Percentiles rank a stretch among this genome's conserved stretches.
Evolutionary conservation across 345 rosid genomes (phyloP).

Genomic region (Mangifera indica): DNA sequence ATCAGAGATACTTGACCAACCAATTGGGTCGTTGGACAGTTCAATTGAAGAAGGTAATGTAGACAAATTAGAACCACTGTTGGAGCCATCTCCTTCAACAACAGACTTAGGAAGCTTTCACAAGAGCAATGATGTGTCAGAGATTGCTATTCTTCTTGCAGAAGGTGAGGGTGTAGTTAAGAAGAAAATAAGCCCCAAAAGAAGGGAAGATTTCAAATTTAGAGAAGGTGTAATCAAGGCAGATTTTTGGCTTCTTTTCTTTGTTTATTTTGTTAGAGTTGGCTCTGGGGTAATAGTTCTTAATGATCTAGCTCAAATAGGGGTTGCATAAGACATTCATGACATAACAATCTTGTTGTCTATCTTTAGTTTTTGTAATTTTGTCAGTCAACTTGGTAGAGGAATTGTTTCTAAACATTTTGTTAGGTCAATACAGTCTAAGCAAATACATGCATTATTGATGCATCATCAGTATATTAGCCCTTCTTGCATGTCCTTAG

Average conservation of each 20-base stretch:
- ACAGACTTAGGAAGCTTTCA: conserved; percentile 36
- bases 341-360: conserved; percentile 58
- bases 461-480: conserved; percentile 2
- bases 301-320: conserved; percentile 72
- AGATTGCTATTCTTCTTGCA: conserved; percentile 66
- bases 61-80: conserved; percentile 50
- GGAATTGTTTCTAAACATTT: conserved; percentile 62
- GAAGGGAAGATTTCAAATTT: conserved; percentile 70
- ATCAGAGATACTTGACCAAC: conserved; percentile 23
- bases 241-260: conserved; percentile 79
- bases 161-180: conserved; percentile 69
- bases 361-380: conserved; percentile 70
- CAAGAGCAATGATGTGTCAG: conserved; percentile 40
- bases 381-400: conserved; percentile 63
- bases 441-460: not conserved
- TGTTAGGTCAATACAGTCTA: conserved; percentile 44
- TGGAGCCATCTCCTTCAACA: conserved; percentile 36
- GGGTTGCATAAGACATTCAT: conserved; percentile 55
- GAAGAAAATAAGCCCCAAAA: conserved; percentile 64
- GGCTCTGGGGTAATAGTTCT: conserved; percentile 71
- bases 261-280: conserved; percentile 61
- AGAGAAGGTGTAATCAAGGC: conserved; percentile 65
- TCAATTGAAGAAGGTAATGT: conserved; percentile 21
- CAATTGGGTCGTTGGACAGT: conserved; percentile 24
- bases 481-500: not conserved